A percentile compares a stretch with the other conserved stretches of the same genome.
phyloP scores from a whole-genome alignment of 2,329 filamentous ascomycete genomes.

The Thelonectria rubi region DNA sequence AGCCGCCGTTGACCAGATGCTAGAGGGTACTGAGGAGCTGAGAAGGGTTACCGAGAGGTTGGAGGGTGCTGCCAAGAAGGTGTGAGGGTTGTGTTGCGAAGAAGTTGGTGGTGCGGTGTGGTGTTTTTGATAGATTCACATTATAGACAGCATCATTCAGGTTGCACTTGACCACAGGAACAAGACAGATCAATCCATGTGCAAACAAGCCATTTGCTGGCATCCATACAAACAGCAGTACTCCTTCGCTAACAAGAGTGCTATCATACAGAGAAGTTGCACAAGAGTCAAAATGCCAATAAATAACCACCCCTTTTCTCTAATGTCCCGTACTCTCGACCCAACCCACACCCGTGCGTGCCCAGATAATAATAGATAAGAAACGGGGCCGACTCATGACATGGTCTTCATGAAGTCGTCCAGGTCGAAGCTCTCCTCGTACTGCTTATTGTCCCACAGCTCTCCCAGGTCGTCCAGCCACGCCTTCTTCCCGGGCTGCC shows the following conservation, averaged over 20 bases:
- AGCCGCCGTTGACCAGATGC: not conserved
- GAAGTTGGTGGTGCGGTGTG: too few species aligned
- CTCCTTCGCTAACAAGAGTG: slow-evolving; percentile 45
- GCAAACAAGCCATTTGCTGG: slow-evolving; percentile 16
- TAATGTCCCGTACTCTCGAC: too few species aligned
- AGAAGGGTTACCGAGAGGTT: not conserved
- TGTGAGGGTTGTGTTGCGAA: too few species aligned
- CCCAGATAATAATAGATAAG: slow-evolving; percentile 17
- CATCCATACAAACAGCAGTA: slow-evolving; percentile 38
- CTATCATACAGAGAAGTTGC: slow-evolving; percentile 40
- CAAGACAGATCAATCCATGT: not conserved
- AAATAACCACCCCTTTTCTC: slow-evolving; percentile 30
- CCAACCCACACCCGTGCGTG: slow-evolving; percentile 10
- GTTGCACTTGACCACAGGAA: too few species aligned
- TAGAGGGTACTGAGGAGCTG: not conserved
- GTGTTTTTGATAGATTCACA: not conserved
- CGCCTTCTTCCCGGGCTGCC: slow-evolving; percentile 95
- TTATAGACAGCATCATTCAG: not conserved
- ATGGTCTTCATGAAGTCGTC: slow-evolving; percentile 96
- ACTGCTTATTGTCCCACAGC: slow-evolving; percentile 96
- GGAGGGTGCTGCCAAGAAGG: not conserved
- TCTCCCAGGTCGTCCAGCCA: slow-evolving; percentile 96
- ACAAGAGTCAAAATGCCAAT: slow-evolving; percentile 17
- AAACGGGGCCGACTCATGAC: slow-evolving; percentile 59
- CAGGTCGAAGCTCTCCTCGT: slow-evolving; percentile 97